phyloP scores from a whole-genome alignment of 2,329 filamentous ascomycete genomes.

The Botrytis sinoallii region DNA sequence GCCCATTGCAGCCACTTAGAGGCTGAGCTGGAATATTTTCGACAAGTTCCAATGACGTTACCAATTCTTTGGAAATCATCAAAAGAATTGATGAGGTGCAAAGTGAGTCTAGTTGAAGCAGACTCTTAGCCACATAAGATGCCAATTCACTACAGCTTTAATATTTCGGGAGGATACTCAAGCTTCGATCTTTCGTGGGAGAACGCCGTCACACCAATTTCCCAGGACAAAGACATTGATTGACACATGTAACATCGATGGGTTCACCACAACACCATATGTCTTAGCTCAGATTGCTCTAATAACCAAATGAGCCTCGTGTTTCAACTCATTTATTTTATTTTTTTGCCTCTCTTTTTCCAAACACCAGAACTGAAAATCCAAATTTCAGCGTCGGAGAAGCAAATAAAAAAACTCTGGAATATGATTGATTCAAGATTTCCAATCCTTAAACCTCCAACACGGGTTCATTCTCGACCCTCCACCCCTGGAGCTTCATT shows the following conservation, averaged over 20 bases:
- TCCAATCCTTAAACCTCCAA: background rate
- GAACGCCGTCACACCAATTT: slow-evolving; percentile 7
- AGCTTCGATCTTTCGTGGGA: background rate
- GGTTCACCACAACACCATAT: background rate
- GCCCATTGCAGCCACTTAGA: background rate
- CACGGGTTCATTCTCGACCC: background rate
- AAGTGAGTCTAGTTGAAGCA: background rate
- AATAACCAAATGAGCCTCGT: background rate
- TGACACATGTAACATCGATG: background rate
- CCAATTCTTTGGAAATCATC: background rate
- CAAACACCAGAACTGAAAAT: background rate
- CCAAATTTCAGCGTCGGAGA: background rate
- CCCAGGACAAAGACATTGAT: background rate
- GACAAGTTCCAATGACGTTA: background rate
- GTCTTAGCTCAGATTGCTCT: background rate
- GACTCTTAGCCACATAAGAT: background rate
- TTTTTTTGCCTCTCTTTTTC: background rate
- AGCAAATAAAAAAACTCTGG: background rate
- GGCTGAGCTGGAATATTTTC: background rate
- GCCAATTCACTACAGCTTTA: background rate
- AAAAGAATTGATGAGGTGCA: background rate
- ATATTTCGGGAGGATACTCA: background rate
- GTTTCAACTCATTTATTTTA: background rate
- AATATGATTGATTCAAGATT: background rate
- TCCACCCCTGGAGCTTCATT: slow-evolving; percentile 11